These are phyloP conservation scores for Groenewaldozyma salmanticensis DNA, from an alignment of 805 yeast genomes.

Conservation along the genomic window DNA sequence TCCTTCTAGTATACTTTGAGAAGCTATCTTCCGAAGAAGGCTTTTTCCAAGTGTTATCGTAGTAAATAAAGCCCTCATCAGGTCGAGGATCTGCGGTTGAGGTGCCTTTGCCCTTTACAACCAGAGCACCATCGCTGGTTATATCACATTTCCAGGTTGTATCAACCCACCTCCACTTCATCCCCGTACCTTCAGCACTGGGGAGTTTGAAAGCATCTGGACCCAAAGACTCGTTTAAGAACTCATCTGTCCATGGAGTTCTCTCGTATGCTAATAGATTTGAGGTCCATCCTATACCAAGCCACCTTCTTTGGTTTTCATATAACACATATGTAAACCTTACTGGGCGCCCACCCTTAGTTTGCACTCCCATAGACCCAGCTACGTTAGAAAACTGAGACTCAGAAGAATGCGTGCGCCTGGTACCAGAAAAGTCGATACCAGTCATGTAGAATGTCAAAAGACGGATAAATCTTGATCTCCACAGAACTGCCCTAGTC, in stretches of 20 bases:
- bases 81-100: constrained; percentile 45
- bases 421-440: constrained; percentile 51
- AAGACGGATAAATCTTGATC: constrained; percentile 58
- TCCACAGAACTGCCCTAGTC: constrained; percentile 78
- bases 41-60: constrained; percentile 89
- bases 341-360: constrained; percentile 40
- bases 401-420: constrained; percentile 29
- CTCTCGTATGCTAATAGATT: constrained; percentile 86
- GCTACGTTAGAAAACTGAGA: constrained; percentile 17
- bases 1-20: constrained; percentile 83
- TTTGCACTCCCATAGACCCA: constrained; percentile 18
- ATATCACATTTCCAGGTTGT: constrained; percentile 84
- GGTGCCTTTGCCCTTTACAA: constrained; percentile 45
- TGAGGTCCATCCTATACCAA: constrained; percentile 96
- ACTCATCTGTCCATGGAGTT: constrained; percentile 96
- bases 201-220: constrained; percentile 77
- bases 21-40: constrained; percentile 83
- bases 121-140: constrained; percentile 79
- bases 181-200: constrained; percentile 53
- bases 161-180: constrained; percentile 94
- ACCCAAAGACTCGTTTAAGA: constrained; percentile 72
- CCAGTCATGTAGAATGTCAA: constrained; percentile 80
- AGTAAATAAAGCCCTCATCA: constrained; percentile 82
- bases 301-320: constrained; percentile 95
- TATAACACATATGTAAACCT: constrained; percentile 84